Base-by-base conservation (phyloP, 345 rosid genomes). In the Ceriops decandra region DNA sequence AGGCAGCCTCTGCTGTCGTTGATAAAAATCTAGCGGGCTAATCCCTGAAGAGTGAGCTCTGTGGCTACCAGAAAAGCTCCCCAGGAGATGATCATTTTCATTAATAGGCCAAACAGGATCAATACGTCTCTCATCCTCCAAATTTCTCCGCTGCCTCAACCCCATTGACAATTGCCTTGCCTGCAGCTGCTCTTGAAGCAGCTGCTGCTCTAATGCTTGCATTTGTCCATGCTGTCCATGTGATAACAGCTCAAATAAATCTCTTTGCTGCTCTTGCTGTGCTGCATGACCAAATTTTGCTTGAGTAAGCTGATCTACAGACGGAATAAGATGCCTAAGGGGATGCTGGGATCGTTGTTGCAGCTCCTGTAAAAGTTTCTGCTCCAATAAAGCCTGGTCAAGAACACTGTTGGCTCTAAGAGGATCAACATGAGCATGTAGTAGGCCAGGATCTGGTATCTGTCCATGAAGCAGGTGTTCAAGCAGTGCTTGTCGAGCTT, bases 301-400 rank as follows among this genome's bases (percentile, higher is more conserved):
- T 76, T 69, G 82, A 52, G 72, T 74, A n/a, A 76, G 72, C 64
- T 84, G 83, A 76, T 81, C 85, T 68, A 74, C 21, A 6, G 80
- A 73, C 6, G 76, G 76, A 60, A 76, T 74, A 31, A 38, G 56
- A 69, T 79, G 82, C 72, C 79, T 62, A 57, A 77, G 57, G 72
- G 63, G 36, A 62, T 68, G 60, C 52, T 62, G 75, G 31, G 74
- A 28, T 35, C 61, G 72, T 57, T 67, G 84, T 53, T 76, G 82
- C 63, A 77, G 35, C 64, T 83, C 84, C 62, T 51, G 70, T 46
- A 66, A 58, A 64, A 74, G 70, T 42, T 61, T 71, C 77, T 64
- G 74, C 62, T 62, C 75, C 31, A 81, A 72, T 62, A 67, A 77
- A 58, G 59, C 76, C 72, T 49, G 80, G 61, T 80, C 81, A 19